phyloP scores from a whole-genome alignment of 176 grass and related monocot species.

The Raddia guianensis region DNA sequence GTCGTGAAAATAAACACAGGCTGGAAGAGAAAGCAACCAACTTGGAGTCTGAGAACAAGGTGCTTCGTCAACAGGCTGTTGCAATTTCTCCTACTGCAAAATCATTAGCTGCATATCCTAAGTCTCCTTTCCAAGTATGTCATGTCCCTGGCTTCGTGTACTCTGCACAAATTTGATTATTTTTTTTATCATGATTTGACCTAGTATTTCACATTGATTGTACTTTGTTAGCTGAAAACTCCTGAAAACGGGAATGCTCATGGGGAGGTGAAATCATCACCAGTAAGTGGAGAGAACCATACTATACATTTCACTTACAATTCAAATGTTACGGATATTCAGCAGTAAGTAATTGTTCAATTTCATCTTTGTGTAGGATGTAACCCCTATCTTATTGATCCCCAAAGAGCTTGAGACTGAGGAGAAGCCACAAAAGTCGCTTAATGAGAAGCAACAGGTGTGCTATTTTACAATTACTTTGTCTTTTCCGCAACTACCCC shows the following conservation, averaged over 20 bases:
- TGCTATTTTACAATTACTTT: constrained; percentile 39
- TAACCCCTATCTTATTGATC: constrained; percentile 56
- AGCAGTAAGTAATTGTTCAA: constrained; percentile 10
- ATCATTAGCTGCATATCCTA: constrained; percentile 73
- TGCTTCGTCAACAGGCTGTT: constrained; percentile 94
- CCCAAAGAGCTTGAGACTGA: constrained; percentile 81
- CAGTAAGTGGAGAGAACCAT: constrained; percentile 60
- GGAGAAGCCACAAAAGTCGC: constrained; percentile 97
- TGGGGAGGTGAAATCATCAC: constrained; percentile 71
- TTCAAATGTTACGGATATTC: constrained; percentile 32
- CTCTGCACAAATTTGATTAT: constrained; percentile 32
- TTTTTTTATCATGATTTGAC: constrained; percentile 22
- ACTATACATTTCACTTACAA: constrained; percentile 19
- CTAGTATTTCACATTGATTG: constrained; percentile 42
- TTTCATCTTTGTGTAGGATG: constrained; percentile 65
- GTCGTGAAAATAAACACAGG: constrained; percentile 39
- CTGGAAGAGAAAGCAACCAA: constrained; percentile 93
- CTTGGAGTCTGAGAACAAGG: constrained; percentile 94
- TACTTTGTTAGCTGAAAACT: constrained; percentile 63
- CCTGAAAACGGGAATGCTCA: constrained; percentile 63
- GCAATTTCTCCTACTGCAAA: constrained; percentile 90
- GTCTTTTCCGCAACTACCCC: constrained; percentile 17
- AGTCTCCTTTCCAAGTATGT: constrained; percentile 53
- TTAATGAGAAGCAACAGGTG: constrained; percentile 98
- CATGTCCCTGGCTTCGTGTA: constrained; percentile 22